These are phyloP conservation scores for Exsudoporus floridanus DNA, from an alignment of 1,284 basidiomycete genomes.

Conservation along the genomic window DNA sequence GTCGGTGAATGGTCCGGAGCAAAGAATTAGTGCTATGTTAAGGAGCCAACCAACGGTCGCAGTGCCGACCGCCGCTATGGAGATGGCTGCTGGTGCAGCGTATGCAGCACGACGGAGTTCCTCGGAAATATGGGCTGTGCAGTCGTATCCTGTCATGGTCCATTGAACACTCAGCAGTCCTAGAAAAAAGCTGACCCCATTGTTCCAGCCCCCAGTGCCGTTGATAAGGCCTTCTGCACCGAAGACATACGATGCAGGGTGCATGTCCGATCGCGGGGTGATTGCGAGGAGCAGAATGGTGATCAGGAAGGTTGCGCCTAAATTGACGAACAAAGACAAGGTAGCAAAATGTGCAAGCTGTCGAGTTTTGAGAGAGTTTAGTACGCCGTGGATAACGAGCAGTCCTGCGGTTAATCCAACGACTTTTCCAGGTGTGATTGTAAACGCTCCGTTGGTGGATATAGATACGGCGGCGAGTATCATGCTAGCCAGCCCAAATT, in stretches of 20 bases:
- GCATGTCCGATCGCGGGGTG: slow-evolving; percentile 79
- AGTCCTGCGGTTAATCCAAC: slow-evolving; percentile 77
- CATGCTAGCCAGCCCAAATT: slow-evolving; percentile 88
- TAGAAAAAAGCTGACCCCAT: slow-evolving; percentile 83
- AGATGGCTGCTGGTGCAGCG: slow-evolving; percentile 77
- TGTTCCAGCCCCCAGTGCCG: slow-evolving; percentile 77
- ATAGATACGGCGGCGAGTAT: slow-evolving; percentile 72
- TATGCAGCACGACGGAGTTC: slow-evolving; percentile 89
- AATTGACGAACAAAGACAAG: slow-evolving; percentile 85
- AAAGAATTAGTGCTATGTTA: slow-evolving; percentile 81
- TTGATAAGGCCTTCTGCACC: slow-evolving; percentile 68
- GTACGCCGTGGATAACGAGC: slow-evolving; percentile 69
- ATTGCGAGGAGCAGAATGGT: slow-evolving; percentile 83
- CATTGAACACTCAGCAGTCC: slow-evolving; percentile 90
- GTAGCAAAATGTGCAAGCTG: slow-evolving; percentile 77
- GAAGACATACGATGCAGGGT: slow-evolving; percentile 79
- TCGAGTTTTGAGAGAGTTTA: slow-evolving; percentile 82
- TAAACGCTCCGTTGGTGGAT: slow-evolving; percentile 16
- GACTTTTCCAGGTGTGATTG: slow-evolving; percentile 50
- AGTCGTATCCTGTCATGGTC: slow-evolving; percentile 83
- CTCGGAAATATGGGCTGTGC: slow-evolving; percentile 87
- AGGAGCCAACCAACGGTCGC: slow-evolving; percentile 82
- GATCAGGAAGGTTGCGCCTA: slow-evolving; percentile 75
- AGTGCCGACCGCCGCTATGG: slow-evolving; percentile 88
- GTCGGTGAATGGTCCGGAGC: slow-evolving; percentile 67